These are phyloP conservation scores for Diutina mesorugosa DNA, from an alignment of 1,139 yeast species.

Conservation along the genomic window DNA sequence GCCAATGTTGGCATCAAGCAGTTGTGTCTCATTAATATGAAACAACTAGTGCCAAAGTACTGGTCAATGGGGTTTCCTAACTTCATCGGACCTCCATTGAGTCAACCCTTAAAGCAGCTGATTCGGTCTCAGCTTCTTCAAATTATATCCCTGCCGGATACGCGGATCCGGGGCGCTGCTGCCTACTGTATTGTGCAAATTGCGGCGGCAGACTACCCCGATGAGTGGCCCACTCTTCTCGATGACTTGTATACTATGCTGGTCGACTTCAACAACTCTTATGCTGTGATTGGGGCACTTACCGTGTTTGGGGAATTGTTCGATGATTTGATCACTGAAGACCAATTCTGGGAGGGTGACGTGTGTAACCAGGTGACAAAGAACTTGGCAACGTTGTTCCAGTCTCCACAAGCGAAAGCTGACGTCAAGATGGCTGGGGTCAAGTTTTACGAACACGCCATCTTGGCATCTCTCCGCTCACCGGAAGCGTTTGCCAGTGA, in stretches of 20 bases:
- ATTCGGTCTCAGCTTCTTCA: conserved; percentile 43
- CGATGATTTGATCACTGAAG: conserved; percentile 77
- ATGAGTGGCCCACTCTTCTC: conserved; percentile 81
- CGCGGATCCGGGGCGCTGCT: conserved; percentile 56
- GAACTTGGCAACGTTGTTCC: conserved; percentile 31
- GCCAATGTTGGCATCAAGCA: conserved; percentile 20
- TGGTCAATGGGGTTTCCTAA: conserved; percentile 86
- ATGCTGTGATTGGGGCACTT: conserved; percentile 49
- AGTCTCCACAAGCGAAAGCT: conserved; percentile 13
- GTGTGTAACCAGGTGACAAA: conserved; percentile 41
- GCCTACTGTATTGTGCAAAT: conserved; percentile 74
- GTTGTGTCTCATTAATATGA: conserved; percentile 56
- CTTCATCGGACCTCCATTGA: conserved; percentile 55
- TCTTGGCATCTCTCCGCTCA: neutral
- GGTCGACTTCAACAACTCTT: conserved; percentile 15
- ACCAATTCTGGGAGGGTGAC: conserved; percentile 71
- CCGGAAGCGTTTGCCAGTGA: neutral
- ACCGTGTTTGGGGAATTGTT: conserved; percentile 65
- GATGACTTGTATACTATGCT: conserved; percentile 31
- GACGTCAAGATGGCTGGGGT: conserved; percentile 37
- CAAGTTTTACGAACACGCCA: conserved; percentile 23
- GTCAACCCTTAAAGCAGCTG: conserved; percentile 34
- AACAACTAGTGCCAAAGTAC: conserved; percentile 53
- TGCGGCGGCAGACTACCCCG: conserved; percentile 86
- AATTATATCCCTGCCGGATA: conserved; percentile 35